Evolutionary conservation across 768 basidiomycete species (phyloP), one percentile per base, ranked within the genome.

Genomic region (Mycena chlorophos): DNA sequence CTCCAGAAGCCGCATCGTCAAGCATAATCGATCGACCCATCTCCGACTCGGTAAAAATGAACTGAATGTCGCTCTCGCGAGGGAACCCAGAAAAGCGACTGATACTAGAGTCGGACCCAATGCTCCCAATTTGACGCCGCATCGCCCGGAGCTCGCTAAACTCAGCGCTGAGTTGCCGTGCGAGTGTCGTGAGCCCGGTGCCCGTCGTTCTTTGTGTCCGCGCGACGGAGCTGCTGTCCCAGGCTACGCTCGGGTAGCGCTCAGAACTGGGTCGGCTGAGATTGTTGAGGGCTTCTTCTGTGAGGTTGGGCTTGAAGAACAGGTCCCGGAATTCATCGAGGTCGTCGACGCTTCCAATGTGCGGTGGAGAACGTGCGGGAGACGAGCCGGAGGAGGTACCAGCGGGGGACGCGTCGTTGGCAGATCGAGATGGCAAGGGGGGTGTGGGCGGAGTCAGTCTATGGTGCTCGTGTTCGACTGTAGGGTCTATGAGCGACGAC

Each of bases 321-420:
- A 91, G 73, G 63, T 90, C 86, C 31, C 81, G 82, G 73, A 87
- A 91, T 12, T 80, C 76, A n/a, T 88, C 86, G 5, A 90, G 74
- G 59, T 90, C 87, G 53, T 86, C 85, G 0, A 80, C 77, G 53
- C 75, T 78, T 10, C 82, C 80, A 30, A 89, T 70, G 2, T 78
- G 78, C n/a, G 78, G 79, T 23, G 83, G 82, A 12, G 78, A 75
- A 64, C 66, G 75, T 60, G 48, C 47, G n/a, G 64, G 58, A 20
- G 75, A 76, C 22, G 72, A 71, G 5, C 68, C 53, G 19, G 60
- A 51, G 23, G 49, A 26, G 38, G 48, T 27, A 26, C 57, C 65
- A 5, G 37, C 56, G 20, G 51, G 56, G 10, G 63, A 64, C n/a
- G n/a, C n/a, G n/a, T n/a, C n/a, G n/a, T n/a, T n/a, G n/a, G n/a